Percentiles rank a stretch among this genome's conserved stretches.
These are phyloP conservation scores for Symbiodinium natans DNA, from an alignment of 73 alveolate species.

Conservation along the genomic window DNA sequence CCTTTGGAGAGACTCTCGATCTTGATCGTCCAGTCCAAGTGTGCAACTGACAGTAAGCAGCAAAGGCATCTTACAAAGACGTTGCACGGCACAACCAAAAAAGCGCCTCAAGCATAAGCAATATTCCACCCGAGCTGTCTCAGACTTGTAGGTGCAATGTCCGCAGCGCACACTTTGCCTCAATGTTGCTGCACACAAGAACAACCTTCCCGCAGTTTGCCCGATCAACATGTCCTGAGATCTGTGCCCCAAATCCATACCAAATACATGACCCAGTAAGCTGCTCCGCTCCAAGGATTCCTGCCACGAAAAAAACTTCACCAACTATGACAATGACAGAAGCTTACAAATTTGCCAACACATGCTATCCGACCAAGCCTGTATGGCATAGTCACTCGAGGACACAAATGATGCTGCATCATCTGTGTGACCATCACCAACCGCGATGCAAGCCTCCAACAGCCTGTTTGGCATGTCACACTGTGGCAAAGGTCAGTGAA, in stretches of 20 bases:
- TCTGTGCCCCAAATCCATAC: slow-evolving; percentile 55
- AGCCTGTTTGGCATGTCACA: slow-evolving; percentile 12
- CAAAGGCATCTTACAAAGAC: not conserved
- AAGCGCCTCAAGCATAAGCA: slow-evolving; percentile 54
- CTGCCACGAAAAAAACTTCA: not conserved
- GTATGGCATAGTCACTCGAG: not conserved
- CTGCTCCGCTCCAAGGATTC: slow-evolving; percentile 71
- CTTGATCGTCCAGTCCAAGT: not conserved
- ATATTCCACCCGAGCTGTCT: slow-evolving; percentile 49
- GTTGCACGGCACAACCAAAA: not conserved
- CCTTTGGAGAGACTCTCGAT: not conserved
- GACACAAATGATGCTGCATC: not conserved
- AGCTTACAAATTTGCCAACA: not conserved
- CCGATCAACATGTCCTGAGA: not conserved
- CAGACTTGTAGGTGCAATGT: not conserved
- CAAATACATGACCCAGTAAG: slow-evolving; percentile 41
- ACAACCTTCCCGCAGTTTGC: no score
- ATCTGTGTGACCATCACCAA: slow-evolving; percentile 2
- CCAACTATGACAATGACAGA: not conserved
- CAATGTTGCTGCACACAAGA: not conserved
- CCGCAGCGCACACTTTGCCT: slow-evolving; percentile 61
- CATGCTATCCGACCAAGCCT: not conserved
- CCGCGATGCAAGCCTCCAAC: slow-evolving; percentile 33
- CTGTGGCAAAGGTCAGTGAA: not conserved
- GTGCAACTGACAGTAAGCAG: not conserved